Conservation (phyloP, 164 flowering plant genomes). For the Cinnamomum micranthum region DNA sequence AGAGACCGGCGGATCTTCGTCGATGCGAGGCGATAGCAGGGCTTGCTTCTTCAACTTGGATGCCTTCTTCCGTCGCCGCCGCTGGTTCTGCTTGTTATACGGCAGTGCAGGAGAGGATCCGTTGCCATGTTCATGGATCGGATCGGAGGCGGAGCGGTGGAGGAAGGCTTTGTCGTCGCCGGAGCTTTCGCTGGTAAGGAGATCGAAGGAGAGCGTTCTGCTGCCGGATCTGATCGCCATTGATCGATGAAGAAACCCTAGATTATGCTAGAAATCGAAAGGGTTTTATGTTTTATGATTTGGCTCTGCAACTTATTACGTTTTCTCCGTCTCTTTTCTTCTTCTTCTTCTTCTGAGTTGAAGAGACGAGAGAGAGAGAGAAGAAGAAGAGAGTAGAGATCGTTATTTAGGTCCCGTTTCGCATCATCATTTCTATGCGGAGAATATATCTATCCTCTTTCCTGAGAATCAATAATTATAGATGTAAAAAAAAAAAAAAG, state of each 20-base stretch:
- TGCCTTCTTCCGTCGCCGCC: not conserved
- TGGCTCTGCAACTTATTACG: not conserved
- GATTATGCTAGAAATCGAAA: not conserved
- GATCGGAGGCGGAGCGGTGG: not conserved
- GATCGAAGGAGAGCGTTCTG: constrained; percentile 7
- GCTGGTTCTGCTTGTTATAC: not conserved
- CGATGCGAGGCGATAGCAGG: not conserved
- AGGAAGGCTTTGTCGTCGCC: not conserved
- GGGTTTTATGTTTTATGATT: not conserved
- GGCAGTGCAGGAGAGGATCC: not conserved
- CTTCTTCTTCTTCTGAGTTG: too few relatives aligned
- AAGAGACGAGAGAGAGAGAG: too few relatives aligned
- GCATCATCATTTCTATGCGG: too few relatives aligned
- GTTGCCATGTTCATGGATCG: not conserved
- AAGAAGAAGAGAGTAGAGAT: too few relatives aligned
- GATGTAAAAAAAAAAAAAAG: too few relatives aligned
- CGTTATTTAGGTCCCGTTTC: too few relatives aligned
- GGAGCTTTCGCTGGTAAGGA: constrained; percentile 3
- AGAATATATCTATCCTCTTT: too few relatives aligned
- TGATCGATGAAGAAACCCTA: not conserved
- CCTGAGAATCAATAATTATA: too few relatives aligned
- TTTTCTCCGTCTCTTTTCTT: not conserved
- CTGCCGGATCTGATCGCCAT: constrained; percentile 6
- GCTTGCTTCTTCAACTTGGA: not conserved
- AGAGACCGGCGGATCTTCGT: too few relatives aligned